phyloP scores from a whole-genome alignment of 495 filamentous ascomycete genomes.

The Aspergillus leporis region DNA sequence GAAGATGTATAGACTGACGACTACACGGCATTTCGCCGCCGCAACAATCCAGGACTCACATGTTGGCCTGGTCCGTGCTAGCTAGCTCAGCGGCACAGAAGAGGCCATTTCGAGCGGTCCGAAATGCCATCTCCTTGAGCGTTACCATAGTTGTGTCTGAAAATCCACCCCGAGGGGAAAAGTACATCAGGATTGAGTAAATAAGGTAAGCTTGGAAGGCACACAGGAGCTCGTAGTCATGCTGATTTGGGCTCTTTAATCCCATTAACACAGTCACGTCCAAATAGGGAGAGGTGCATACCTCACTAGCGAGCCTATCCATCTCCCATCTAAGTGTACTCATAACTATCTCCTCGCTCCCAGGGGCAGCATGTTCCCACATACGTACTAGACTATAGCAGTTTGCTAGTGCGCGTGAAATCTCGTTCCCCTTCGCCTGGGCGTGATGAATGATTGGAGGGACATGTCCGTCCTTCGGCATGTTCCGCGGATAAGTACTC shows the following conservation, averaged over 20 bases:
- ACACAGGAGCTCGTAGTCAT: conserved; percentile 34
- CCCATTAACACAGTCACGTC: not conserved
- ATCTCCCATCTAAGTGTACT: conserved; percentile 39
- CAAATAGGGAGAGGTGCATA: not conserved
- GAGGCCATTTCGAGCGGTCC: conserved; percentile 37
- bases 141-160: conserved; percentile 38
- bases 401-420: conserved; percentile 36
- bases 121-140: conserved; percentile 50
- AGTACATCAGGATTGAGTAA: conserved; percentile 47
- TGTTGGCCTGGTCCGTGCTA: conserved; percentile 33
- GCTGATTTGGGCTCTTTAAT: conserved; percentile 14
- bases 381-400: conserved; percentile 46
- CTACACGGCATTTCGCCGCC: conserved; percentile 45
- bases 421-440: conserved; percentile 22
- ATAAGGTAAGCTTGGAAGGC: conserved; percentile 52
- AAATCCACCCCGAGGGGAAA: conserved; percentile 25
- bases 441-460: conserved; percentile 44
- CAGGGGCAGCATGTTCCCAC: conserved; percentile 37
- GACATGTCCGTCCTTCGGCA: conserved; percentile 27
- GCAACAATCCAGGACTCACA: conserved; percentile 55
- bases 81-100: conserved; percentile 38
- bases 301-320: conserved; percentile 27
- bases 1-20: conserved; percentile 51
- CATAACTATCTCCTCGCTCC: conserved; percentile 38
- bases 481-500: conserved; percentile 35